Base-by-base conservation (phyloP, 1,284 basidiomycete species). In the Naganishia albida region DNA sequence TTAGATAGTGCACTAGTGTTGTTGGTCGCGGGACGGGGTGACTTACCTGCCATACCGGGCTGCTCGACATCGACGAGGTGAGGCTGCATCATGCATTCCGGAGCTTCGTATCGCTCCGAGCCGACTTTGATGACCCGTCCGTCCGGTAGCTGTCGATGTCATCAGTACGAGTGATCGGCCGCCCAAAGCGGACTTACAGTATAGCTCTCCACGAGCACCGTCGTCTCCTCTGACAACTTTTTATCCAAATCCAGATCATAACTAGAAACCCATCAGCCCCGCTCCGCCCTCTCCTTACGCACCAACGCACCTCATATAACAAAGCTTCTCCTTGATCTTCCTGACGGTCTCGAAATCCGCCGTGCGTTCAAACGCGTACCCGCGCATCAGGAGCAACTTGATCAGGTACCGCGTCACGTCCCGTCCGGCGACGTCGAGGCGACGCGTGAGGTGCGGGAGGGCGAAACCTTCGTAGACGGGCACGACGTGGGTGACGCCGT, bases 21-120 rank as follows among this genome's bases (percentile, higher is more conserved):
- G 60, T 16, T 18, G 7, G n/a, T 20, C 13, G 34, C 8, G 30
- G 34, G 20, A 48, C 0, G 13, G 46, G 28, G 18, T 26, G 48
- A 77, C 82, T 63, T 67, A 89, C 90, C 90, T 80, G 94, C 95
- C 63, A 98, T 88, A 63, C 96, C 96, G 1, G 93, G 91, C 76
- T 98, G 94, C 78, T 99, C 96, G 65, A 99, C 84, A 71, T 99
- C 96, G 62, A 99, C 93, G 8, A 99, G 84, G 79, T 97, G 92
- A 26, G 96, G 96, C 80, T 99, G 94, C 88, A 99, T 99, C 91
- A 99, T 93, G 82, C 96, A 99, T 80, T 99, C 96, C 13, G 96
- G 96, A n/a, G 95, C 96, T 80, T 97, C 93, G 77, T 97, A 99
- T n/a, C 96, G 88, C 78, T 99, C 96, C 1, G 92, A 93, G 28